These are phyloP conservation scores for Tetrahymena borealis DNA, from an alignment of 73 alveolate species.

Conservation along the genomic window DNA sequence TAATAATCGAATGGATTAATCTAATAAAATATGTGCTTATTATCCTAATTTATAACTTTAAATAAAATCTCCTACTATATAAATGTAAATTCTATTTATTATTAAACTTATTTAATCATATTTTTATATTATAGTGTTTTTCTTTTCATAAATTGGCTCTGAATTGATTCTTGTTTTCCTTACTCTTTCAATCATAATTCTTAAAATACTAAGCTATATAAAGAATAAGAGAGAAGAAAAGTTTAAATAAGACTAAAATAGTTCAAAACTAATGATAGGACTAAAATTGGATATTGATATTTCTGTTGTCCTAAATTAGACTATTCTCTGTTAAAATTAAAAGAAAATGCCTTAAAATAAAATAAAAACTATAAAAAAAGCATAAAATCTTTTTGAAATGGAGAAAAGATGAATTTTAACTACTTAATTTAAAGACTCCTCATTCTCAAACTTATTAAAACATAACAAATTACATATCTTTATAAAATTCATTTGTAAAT, in stretches of 20 bases:
- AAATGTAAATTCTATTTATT: too few relatives aligned
- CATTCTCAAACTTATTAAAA: too few relatives aligned
- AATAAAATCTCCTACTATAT: too few relatives aligned
- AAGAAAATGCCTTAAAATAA: background rate
- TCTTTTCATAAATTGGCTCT: background rate
- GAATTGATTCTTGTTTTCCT: background rate
- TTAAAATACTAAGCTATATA: background rate
- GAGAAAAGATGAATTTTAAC: background rate
- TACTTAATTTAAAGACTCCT: too few relatives aligned
- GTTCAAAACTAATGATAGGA: background rate
- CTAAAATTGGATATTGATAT: background rate
- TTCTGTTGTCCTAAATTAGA: background rate
- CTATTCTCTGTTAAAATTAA: too few relatives aligned
- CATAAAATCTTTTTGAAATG: background rate
- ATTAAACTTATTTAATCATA: too few relatives aligned
- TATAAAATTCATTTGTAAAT: too few relatives aligned
- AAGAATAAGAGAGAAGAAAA: background rate
- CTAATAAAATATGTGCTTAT: background rate
- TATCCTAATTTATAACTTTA: background rate
- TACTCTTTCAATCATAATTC: background rate
- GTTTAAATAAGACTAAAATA: background rate
- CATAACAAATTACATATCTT: too few relatives aligned
- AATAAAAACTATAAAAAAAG: background rate
- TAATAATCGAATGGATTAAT: background rate
- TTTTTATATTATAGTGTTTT: too few relatives aligned